These are phyloP conservation scores for Auricularia auricula-judae DNA, from an alignment of 768 basidiomycete species.

Conservation along the genomic window DNA sequence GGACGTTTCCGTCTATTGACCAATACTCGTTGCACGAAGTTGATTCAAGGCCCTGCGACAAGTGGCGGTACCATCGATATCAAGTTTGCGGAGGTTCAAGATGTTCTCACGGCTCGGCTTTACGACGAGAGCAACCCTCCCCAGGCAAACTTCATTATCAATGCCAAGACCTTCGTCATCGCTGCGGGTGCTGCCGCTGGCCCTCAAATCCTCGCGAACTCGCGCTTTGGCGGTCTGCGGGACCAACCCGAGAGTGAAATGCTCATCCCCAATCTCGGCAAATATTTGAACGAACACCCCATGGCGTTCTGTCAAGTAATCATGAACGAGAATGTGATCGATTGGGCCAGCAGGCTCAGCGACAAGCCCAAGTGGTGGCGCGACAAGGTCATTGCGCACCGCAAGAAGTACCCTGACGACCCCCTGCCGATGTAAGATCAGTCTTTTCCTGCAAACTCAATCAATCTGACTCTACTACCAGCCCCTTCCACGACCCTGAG, in stretches of 20 bases:
- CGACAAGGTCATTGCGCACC: slow-evolving; percentile 12
- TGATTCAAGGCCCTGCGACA: neutral
- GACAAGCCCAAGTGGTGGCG: slow-evolving; percentile 10
- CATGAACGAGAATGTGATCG: slow-evolving; percentile 5
- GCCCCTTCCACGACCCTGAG: slow-evolving; percentile 17
- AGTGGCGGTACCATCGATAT: neutral
- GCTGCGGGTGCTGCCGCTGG: slow-evolving; percentile 9
- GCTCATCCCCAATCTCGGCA: slow-evolving; percentile 11
- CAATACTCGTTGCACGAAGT: slow-evolving; percentile 10
- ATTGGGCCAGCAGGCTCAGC: neutral
- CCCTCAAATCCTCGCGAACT: slow-evolving; percentile 12
- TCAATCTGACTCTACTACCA: neutral
- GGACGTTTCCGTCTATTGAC: slow-evolving; percentile 11
- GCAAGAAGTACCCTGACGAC: slow-evolving; percentile 9
- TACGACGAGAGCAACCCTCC: neutral
- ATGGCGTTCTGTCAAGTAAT: slow-evolving; percentile 16
- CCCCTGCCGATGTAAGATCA: slow-evolving; percentile 11
- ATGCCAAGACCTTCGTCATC: slow-evolving; percentile 8
- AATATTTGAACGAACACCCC: slow-evolving; percentile 14
- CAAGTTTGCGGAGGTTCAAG: neutral
- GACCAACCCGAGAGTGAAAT: neutral
- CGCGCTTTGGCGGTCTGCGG: slow-evolving; percentile 4
- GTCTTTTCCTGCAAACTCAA: too few relatives aligned
- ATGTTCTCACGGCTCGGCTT: neutral
- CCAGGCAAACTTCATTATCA: neutral